These are phyloP conservation scores for Elsinoe ampelina DNA, from an alignment of 2,329 filamentous ascomycete genomes.

Conservation along the genomic window DNA sequence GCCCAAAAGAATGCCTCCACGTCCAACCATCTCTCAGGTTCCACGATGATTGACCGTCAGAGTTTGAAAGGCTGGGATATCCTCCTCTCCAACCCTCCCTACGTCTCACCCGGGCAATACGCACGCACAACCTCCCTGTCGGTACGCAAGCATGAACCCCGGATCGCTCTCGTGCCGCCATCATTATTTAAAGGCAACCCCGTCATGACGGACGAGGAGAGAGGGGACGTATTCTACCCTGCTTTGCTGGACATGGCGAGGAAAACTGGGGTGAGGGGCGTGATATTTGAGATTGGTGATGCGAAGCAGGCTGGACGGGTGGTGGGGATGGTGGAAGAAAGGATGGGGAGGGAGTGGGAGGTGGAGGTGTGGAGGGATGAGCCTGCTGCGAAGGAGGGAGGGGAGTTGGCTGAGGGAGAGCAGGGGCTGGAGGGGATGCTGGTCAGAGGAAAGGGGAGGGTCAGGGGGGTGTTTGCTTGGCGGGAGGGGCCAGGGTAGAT, in stretches of 20 bases:
- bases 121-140: conserved; percentile 56
- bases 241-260: conserved; percentile 50
- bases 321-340: conserved; percentile 37
- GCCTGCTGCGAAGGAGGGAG: conserved; percentile 37
- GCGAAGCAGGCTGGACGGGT: conserved; percentile 58
- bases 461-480: neutral
- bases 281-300: conserved; percentile 66
- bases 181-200: neutral
- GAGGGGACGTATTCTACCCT: conserved; percentile 57
- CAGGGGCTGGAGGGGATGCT: neutral
- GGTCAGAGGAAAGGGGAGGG: conserved; percentile 1
- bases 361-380: conserved; percentile 67
- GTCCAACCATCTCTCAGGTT: neutral
- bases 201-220: conserved; percentile 20
- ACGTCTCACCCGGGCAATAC: conserved; percentile 63
- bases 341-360: conserved; percentile 24
- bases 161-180: conserved; percentile 63
- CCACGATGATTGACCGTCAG: no score
- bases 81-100: conserved; percentile 82
- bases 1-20: neutral
- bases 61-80: conserved; percentile 39
- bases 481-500: no score
- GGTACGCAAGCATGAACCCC: conserved; percentile 74
- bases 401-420: neutral
- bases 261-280: conserved; percentile 39